These are phyloP conservation scores for Globisporangium recalcitrans DNA, from an alignment of 352 stramenopile species.

Conservation along the genomic window DNA sequence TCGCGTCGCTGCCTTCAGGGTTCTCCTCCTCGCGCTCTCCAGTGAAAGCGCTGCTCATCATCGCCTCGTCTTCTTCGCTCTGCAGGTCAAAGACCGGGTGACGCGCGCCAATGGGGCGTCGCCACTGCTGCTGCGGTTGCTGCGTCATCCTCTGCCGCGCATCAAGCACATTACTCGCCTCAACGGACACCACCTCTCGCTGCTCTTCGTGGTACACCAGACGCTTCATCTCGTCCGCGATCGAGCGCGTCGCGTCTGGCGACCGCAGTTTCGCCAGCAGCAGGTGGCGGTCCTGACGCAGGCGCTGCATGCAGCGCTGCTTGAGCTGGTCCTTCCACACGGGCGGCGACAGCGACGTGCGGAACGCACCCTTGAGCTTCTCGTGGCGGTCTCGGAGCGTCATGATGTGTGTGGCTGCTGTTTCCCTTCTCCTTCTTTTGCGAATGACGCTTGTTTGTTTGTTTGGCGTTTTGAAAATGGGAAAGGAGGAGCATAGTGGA, in stretches of 20 bases:
- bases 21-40: neutral
- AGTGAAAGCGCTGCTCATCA: neutral
- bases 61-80: slow-evolving; percentile 7
- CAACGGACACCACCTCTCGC: slow-evolving; percentile 1
- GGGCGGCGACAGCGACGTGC: slow-evolving; percentile 54
- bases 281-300: slow-evolving; percentile 52
- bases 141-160: neutral
- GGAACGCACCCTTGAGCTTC: slow-evolving; percentile 23
- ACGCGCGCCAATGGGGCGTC: neutral
- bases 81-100: slow-evolving; percentile 37
- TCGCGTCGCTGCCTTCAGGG: slow-evolving; percentile 3
- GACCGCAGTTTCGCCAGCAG: slow-evolving; percentile 62
- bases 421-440: neutral
- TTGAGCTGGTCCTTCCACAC: slow-evolving; percentile 76
- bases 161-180: neutral
- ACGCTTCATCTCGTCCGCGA: slow-evolving; percentile 59
- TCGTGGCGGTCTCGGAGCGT: slow-evolving; percentile 14
- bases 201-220: slow-evolving; percentile 43
- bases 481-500: neutral
- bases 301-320: slow-evolving; percentile 60
- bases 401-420: slow-evolving; percentile 7
- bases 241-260: slow-evolving; percentile 36
- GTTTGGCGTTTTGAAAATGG: slow-evolving; percentile 12
- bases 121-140: neutral
- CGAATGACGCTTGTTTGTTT: neutral